Conservation (phyloP, 176 grass and related monocot species). For the Alloteropsis semialata region DNA sequence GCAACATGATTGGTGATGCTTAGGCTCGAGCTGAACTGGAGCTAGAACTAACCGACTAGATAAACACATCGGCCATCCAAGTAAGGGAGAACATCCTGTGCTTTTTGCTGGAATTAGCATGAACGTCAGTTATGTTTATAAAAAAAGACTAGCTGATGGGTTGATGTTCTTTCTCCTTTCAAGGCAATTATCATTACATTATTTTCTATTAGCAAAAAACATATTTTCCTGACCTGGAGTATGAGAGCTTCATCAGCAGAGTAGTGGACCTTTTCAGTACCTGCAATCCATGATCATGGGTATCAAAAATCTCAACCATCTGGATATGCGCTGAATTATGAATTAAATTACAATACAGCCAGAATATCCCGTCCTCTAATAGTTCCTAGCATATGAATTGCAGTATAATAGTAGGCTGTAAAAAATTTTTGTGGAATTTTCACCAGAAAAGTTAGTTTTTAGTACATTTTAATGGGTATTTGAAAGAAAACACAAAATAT, state of each 20-base stretch:
- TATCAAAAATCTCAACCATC: neutral
- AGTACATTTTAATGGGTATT: no score
- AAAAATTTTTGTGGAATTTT: no score
- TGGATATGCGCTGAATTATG: neutral
- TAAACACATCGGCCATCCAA: constrained; percentile 74
- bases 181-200: neutral
- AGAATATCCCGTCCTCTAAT: neutral
- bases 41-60: constrained; percentile 78
- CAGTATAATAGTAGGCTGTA: no score
- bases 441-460: no score
- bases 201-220: neutral
- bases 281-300: constrained; percentile 29
- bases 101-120: constrained; percentile 74
- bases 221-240: constrained; percentile 61
- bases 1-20: neutral
- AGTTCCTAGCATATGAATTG: neutral
- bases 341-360: neutral
- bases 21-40: neutral
- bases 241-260: constrained; percentile 70
- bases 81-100: constrained; percentile 68
- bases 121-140: neutral
- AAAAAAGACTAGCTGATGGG: neutral
- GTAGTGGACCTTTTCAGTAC: constrained; percentile 54
- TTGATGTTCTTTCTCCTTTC: neutral
- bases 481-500: neutral